These are phyloP conservation scores for Cercospora sojina DNA, from an alignment of 2,329 filamentous ascomycete species.

Conservation along the genomic window DNA sequence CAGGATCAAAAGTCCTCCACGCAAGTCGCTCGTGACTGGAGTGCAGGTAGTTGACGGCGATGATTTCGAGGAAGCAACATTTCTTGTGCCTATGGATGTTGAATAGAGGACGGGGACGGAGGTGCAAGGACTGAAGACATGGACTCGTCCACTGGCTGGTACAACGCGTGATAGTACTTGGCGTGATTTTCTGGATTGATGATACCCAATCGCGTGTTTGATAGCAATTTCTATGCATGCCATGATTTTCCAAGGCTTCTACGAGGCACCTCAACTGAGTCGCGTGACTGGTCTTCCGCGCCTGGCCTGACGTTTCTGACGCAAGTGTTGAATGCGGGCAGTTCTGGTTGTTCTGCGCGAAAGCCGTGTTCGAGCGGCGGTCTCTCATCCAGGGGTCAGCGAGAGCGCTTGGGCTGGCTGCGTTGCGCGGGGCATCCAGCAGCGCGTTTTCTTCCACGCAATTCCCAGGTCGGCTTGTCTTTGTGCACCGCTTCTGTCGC, in stretches of 20 bases:
- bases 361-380: background rate
- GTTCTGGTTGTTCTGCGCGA: background rate
- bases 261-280: background rate
- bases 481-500: background rate
- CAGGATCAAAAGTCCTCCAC: slow-evolving; percentile 34
- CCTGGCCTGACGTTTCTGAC: background rate
- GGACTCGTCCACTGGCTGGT: background rate
- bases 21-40: slow-evolving; percentile 36
- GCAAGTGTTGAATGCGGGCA: background rate
- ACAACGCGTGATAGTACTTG: background rate
- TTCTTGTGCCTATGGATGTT: slow-evolving; percentile 43
- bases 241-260: background rate
- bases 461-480: background rate
- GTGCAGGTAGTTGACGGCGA: slow-evolving; percentile 44
- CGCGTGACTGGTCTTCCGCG: background rate
- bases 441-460: background rate
- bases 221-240: background rate
- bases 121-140: background rate
- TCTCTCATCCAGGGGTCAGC: background rate
- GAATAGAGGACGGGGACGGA: background rate
- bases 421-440: background rate
- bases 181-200: background rate
- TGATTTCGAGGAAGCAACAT: slow-evolving; percentile 70
- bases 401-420: background rate
- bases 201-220: background rate